Evolutionary conservation across 148 eudicot species (phyloP), one percentile per base, ranked within the genome.

Genomic region (Amaranthus hypochondriacus): DNA sequence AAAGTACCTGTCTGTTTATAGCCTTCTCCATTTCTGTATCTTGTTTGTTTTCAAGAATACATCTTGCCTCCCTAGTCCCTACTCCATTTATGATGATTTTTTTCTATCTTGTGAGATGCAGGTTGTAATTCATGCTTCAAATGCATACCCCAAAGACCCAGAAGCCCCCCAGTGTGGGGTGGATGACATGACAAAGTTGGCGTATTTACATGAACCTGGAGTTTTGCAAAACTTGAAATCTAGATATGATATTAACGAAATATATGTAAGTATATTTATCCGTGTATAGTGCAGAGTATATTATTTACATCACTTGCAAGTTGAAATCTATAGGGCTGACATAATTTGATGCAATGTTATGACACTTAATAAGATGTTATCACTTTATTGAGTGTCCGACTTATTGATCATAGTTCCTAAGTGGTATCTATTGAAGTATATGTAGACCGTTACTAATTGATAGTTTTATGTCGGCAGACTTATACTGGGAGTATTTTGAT

Each of bases 201-300:
- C 99, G 66, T 96, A 96, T 90, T 88, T 96, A 84, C 99, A 96
- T 75, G 99, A 96, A 78, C 99, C 99, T 56, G 99, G 99, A 64
- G 90, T 92, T 76, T 83, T 96, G 76, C 80, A 88, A 70, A 96
- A 96, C 85, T 76, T 96, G 65, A 87, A 73, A 82, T 90, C 92
- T 70, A 89, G 99, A 96, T 96, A 92, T 59, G 99, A 96, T 77
- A 96, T 96, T 56, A 96, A 96, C 75, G 99, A 96, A 83, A 96
- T 96, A 69, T 96, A 96, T 81, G 99, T 96, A 83, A 90, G 97
- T 82, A 52, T 9, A 18, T 46, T 50, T 51, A 10, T n/a, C 39
- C 15, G 44, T 21, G 44, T 28, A 28, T 28, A 28, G 39, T 28
- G 39, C 21, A 2, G 21, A 7, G 39, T 65, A 4, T 12, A 3